These are phyloP conservation scores for Colletotrichum echinochloae DNA, from an alignment of 2,329 filamentous ascomycete genomes.

Conservation along the genomic window DNA sequence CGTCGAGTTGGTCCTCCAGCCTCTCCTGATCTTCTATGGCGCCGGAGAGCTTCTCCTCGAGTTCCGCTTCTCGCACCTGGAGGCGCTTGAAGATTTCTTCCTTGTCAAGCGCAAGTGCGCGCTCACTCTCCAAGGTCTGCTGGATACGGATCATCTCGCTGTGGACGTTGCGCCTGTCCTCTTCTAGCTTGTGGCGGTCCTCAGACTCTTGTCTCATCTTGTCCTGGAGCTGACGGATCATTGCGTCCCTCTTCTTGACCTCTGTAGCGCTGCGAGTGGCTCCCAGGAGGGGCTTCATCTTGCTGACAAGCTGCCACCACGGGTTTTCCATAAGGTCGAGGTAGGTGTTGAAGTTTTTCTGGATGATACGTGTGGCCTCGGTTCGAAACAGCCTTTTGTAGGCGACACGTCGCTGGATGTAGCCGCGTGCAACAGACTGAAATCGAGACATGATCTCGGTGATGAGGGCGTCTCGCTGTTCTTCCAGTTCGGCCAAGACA, in stretches of 20 bases:
- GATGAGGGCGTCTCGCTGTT: conserved; percentile 92
- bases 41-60: conserved; percentile 91
- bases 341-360: conserved; percentile 93
- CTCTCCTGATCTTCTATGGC: conserved; percentile 95
- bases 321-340: conserved; percentile 90
- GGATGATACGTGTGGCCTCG: conserved; percentile 94
- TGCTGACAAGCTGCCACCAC: conserved; percentile 96
- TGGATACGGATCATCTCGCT: conserved; percentile 90
- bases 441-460: conserved; percentile 94
- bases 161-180: conserved; percentile 89
- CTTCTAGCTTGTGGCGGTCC: conserved; percentile 84
- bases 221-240: conserved; percentile 87
- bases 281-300: conserved; percentile 95
- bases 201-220: conserved; percentile 83
- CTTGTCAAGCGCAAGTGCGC: conserved; percentile 95
- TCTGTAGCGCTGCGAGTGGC: conserved; percentile 92
- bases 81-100: conserved; percentile 99
- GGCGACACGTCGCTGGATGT: conserved; percentile 86
- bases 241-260: conserved; percentile 94
- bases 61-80: conserved; percentile 88
- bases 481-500: conserved; percentile 95
- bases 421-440: conserved; percentile 91
- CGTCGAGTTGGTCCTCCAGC: conserved; percentile 92
- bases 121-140: conserved; percentile 94
- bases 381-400: conserved; percentile 95